phyloP scores from a whole-genome alignment of 2,329 filamentous ascomycete species.

The Sarocladium strictum region DNA sequence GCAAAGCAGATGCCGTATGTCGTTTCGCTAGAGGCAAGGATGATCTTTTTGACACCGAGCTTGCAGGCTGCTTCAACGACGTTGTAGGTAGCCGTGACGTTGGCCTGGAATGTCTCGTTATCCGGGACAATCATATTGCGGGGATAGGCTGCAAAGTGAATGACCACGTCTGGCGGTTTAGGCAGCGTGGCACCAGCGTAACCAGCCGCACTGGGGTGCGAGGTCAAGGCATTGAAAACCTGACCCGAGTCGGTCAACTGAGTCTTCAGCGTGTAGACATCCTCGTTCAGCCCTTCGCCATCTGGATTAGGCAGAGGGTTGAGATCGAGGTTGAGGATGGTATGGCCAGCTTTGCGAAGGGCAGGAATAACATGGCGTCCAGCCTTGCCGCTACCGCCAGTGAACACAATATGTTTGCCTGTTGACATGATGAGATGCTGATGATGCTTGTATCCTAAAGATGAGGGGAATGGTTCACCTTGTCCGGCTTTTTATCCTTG shows the following conservation, averaged over 20 bases:
- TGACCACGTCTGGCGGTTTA: constrained; percentile 50
- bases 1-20: constrained; percentile 58
- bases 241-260: constrained; percentile 30
- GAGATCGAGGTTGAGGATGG: constrained; percentile 29
- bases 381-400: constrained; percentile 28
- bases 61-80: constrained; percentile 58
- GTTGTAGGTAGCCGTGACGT: constrained; percentile 53
- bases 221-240: constrained; percentile 29
- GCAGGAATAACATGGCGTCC: constrained; percentile 28
- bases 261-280: constrained; percentile 27
- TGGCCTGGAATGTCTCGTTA: constrained; percentile 51
- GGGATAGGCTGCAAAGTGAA: constrained; percentile 55
- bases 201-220: constrained; percentile 40
- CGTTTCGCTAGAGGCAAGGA: constrained; percentile 53
- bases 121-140: constrained; percentile 57
- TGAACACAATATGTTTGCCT: constrained; percentile 21
- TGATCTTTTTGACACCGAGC: constrained; percentile 54
- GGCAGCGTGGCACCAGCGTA: constrained; percentile 26
- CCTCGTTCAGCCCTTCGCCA: constrained; percentile 3
- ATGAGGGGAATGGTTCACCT: background rate
- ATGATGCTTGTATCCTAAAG: background rate
- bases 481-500: background rate
- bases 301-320: constrained; percentile 19
- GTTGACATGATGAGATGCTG: background rate
- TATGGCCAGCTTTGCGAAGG: constrained; percentile 24